Evolutionary conservation across 768 basidiomycete species (phyloP).

Genomic region (Termitomyces sp.): DNA sequence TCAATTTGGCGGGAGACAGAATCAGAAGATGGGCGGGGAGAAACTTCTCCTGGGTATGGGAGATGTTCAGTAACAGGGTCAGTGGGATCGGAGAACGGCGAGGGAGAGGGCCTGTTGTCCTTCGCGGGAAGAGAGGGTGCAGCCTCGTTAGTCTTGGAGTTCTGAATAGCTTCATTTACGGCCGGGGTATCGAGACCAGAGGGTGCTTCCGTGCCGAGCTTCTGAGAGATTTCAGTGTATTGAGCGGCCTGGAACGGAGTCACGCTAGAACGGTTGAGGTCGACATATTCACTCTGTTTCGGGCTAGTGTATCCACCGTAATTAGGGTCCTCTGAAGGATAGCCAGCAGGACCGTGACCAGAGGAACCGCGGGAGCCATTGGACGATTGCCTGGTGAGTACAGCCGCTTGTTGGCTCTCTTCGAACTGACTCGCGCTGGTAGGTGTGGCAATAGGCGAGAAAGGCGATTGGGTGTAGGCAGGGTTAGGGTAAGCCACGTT

Average conservation of each 20-base stretch:
- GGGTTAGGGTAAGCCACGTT: conserved; percentile 35
- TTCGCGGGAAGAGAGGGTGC: conserved; percentile 11
- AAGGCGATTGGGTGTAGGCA: conserved; percentile 32
- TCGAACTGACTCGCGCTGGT: conserved; percentile 18
- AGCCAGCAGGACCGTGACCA: conserved; percentile 4
- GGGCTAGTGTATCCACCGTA: conserved; percentile 22
- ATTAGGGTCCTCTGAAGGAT: conserved; percentile 12
- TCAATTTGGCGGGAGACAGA: conserved; percentile 23
- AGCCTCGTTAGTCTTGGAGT: background rate
- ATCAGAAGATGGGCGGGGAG: conserved; percentile 11
- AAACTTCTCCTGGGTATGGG: conserved; percentile 7
- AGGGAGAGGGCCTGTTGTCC: background rate
- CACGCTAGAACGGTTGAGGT: conserved; percentile 65
- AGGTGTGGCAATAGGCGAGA: conserved; percentile 33
- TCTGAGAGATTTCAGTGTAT: conserved; percentile 67
- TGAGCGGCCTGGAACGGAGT: conserved; percentile 75
- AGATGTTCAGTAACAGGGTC: background rate
- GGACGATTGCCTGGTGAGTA: conserved; percentile 22
- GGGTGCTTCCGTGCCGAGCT: conserved; percentile 42
- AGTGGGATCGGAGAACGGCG: conserved; percentile 24
- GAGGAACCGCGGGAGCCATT: conserved; percentile 13
- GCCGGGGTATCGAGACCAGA: conserved; percentile 30
- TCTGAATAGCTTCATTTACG: conserved; percentile 20
- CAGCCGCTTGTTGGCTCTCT: conserved; percentile 16
- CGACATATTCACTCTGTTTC: conserved; percentile 49